Percentiles rank a stretch among this genome's conserved stretches.
phyloP scores from a whole-genome alignment of 257 asterid genomes.

The Linaria vulgaris region DNA sequence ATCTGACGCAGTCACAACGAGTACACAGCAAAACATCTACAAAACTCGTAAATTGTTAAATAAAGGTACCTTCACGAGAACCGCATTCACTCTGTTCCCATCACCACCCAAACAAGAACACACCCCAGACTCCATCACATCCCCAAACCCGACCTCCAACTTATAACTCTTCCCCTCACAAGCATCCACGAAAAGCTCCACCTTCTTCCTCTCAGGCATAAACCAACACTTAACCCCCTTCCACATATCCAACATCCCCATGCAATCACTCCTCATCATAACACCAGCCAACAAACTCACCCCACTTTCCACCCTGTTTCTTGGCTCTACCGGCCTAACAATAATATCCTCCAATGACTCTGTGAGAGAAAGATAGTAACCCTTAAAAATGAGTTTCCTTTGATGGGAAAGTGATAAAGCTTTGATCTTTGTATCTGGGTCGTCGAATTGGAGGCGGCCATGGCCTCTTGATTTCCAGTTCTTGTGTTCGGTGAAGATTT shows the following conservation, averaged over 20 bases:
- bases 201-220: constrained; percentile 67
- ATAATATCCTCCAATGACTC: constrained; percentile 56
- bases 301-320: constrained; percentile 45
- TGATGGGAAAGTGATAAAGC: constrained; percentile 48
- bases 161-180: constrained; percentile 44
- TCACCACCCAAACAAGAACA: constrained; percentile 44
- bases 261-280: constrained; percentile 42
- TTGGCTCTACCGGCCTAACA: constrained; percentile 52
- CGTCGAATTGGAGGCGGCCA: constrained; percentile 82
- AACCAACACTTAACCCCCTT: constrained; percentile 54
- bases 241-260: constrained; percentile 71
- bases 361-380: constrained; percentile 45
- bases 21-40: background rate
- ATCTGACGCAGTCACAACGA: background rate
- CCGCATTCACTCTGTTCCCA: constrained; percentile 31
- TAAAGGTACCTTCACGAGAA: constrained; percentile 59
- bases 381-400: constrained; percentile 47
- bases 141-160: constrained; percentile 74
- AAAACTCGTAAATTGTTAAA: background rate
- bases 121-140: constrained; percentile 51
- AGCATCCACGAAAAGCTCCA: constrained; percentile 52
- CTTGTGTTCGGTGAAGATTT: constrained; percentile 67
- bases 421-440: constrained; percentile 36
- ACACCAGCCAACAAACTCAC: constrained; percentile 51
- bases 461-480: constrained; percentile 90